These are phyloP conservation scores for Eucalyptus cloeziana DNA, from an alignment of 345 rosid genomes.

Conservation along the genomic window DNA sequence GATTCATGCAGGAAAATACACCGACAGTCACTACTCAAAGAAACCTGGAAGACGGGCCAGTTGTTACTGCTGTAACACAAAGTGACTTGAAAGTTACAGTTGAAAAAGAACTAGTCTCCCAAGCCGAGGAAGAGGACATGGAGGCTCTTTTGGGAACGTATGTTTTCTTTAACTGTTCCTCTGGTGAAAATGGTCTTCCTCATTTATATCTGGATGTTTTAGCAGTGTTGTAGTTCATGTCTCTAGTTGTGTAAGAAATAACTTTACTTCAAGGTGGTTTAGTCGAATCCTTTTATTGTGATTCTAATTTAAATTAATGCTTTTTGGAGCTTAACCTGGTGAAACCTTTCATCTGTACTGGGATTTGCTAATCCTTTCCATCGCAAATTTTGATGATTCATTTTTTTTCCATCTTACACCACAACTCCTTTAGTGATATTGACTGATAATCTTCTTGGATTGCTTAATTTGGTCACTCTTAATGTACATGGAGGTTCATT, in stretches of 20 bases:
- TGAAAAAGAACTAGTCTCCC: conserved; percentile 92
- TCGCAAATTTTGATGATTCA: neutral
- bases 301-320: neutral
- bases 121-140: conserved; percentile 99
- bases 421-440: neutral
- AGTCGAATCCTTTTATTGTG: neutral
- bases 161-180: conserved; percentile 13
- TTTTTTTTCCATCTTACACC: neutral
- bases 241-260: neutral
- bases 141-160: conserved; percentile 97
- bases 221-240: neutral
- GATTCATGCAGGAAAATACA: conserved; percentile 58
- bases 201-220: neutral
- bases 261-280: neutral
- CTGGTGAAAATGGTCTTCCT: neutral
- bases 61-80: conserved; percentile 47
- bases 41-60: conserved; percentile 59
- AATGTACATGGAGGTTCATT: neutral
- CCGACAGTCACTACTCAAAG: conserved; percentile 55
- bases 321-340: neutral
- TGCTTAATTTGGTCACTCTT: neutral
- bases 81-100: conserved; percentile 79
- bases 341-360: neutral
- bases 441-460: neutral
- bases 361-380: neutral